These are phyloP conservation scores for Verticillium nubilum DNA, from an alignment of 2,329 filamentous ascomycete genomes.

Conservation along the genomic window DNA sequence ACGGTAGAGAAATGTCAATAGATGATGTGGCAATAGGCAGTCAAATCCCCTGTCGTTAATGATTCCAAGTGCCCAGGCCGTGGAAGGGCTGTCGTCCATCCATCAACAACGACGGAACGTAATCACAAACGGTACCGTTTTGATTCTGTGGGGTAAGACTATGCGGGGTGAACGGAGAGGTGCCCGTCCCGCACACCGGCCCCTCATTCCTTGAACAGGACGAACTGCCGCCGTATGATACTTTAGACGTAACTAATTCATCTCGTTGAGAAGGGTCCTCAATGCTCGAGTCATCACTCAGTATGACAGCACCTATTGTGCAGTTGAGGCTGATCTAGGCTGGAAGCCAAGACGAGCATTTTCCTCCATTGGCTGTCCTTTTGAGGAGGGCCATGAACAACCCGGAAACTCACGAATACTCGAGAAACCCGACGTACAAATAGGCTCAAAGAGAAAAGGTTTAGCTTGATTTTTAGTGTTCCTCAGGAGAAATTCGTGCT, in stretches of 20 bases:
- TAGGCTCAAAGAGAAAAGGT: too few relatives aligned
- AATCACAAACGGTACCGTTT: too few relatives aligned
- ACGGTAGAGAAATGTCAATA: too few relatives aligned
- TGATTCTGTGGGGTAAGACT: background rate
- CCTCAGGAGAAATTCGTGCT: background rate
- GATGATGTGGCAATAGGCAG: too few relatives aligned
- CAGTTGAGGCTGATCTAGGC: background rate
- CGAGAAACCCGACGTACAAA: background rate
- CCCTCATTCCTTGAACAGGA: background rate
- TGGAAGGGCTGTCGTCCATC: too few relatives aligned
- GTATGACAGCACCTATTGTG: background rate
- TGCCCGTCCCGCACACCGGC: background rate
- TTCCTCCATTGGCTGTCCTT: background rate
- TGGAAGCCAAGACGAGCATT: background rate
- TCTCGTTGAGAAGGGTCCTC: background rate
- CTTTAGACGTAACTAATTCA: background rate
- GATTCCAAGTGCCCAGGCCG: too few relatives aligned
- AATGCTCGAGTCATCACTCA: background rate
- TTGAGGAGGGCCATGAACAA: background rate
- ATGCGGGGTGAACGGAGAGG: background rate
- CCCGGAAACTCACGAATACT: background rate
- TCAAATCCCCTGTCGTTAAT: too few relatives aligned
- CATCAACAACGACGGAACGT: too few relatives aligned
- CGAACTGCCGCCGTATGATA: background rate
- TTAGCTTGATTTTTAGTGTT: too few relatives aligned